Base-by-base conservation (phyloP, 2,329 filamentous ascomycete species). In the Venturia asperata region DNA sequence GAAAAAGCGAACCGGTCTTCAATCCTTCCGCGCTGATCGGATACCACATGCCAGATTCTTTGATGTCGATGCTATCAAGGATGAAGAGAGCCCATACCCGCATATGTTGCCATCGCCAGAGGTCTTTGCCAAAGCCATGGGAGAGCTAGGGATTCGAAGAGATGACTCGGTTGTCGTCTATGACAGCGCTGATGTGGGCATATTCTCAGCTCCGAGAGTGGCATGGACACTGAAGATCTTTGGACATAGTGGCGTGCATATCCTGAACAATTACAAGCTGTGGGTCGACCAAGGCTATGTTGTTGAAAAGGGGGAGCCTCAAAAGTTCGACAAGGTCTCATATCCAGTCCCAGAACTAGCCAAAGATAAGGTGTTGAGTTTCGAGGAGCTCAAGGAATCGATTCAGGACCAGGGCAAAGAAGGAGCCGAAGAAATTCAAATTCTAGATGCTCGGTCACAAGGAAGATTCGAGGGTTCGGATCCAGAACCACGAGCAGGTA, bases 121-220 rank as follows among this genome's bases (percentile, higher is more conserved):
- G 72, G 83, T 85, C 63, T 97, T 99, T 73, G 90, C 91, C 56
- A 84, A 87, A 64, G 91, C 92, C 52, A 95, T 99, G 92, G 88
- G 89, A 70, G 85, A 89, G 69, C 79, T 99, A 61, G 94, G 94
- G 9, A 94, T 99, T 69, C 85, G 87, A 65, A 85, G 86, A 68
- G 91, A 97, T 69, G 94, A 99, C 70, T 89, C 87, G 43, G 85
- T 99, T 4, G 94, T 99, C 0, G 91, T 99, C 5, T 99, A 99
- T 74, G 94, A 99, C 74, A 88, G 87, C 37, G 88, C 91, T 68
- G 92, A 97, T 79, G 80, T 93, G 39, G 94, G 94, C 11, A 92
- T 99, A 67, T 96, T 99, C 78, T 94, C 90, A 70, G 94, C 93
- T 1, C 94, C 94, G 4, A 85, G 94, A 52, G 93, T 96, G 0